Evolutionary conservation across 805 yeast species (phyloP).

Genomic region (Kockiozyma suomiensis): DNA sequence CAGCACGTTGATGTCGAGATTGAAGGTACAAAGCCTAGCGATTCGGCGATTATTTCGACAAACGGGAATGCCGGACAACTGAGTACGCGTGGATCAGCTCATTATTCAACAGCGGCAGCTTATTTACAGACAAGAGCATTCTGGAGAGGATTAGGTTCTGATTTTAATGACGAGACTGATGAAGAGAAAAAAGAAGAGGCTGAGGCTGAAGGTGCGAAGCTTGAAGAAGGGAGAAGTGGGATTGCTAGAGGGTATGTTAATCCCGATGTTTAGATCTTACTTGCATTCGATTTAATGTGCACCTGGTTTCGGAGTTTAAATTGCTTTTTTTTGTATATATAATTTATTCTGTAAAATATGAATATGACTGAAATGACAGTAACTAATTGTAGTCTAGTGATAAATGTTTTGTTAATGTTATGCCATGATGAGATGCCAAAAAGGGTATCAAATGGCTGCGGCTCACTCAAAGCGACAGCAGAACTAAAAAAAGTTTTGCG

Average conservation of each 20-base stretch:
- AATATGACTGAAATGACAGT: too few relatives aligned
- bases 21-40: constrained; percentile 32
- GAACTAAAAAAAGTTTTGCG: too few relatives aligned
- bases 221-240: constrained; percentile 84
- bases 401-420: too few relatives aligned
- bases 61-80: constrained; percentile 55
- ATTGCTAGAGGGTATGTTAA: constrained; percentile 79
- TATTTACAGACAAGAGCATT: constrained; percentile 63
- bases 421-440: too few relatives aligned
- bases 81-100: constrained; percentile 69
- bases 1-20: constrained; percentile 63
- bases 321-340: not conserved
- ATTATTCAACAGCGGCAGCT: constrained; percentile 76
- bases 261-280: constrained; percentile 7
- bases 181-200: constrained; percentile 44
- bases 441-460: too few relatives aligned
- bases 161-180: constrained; percentile 50
- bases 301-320: not conserved
- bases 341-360: too few relatives aligned
- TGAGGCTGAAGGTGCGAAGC: constrained; percentile 62
- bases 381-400: too few relatives aligned
- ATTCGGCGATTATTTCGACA: constrained; percentile 26
- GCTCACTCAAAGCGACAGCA: too few relatives aligned
- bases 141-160: constrained; percentile 94
- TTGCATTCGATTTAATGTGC: not conserved